phyloP scores from a whole-genome alignment of 768 basidiomycete genomes.

The Cyclocybe aegerita region DNA sequence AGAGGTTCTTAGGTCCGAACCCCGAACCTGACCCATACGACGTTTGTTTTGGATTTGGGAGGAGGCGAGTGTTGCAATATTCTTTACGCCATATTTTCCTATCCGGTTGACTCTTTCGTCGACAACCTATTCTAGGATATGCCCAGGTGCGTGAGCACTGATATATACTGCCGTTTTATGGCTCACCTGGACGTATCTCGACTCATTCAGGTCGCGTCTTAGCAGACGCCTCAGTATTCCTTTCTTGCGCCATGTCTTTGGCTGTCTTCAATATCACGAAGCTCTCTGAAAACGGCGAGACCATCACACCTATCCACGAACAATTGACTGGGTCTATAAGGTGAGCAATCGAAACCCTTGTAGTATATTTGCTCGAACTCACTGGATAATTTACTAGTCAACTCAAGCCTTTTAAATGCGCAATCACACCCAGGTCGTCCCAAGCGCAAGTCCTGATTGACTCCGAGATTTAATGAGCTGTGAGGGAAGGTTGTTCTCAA shows the following conservation, averaged over 20 bases:
- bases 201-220: slow-evolving; percentile 32
- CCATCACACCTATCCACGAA: slow-evolving; percentile 34
- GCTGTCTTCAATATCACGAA: slow-evolving; percentile 40
- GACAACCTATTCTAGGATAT: slow-evolving; percentile 25
- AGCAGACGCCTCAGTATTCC: slow-evolving; percentile 43
- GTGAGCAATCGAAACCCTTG: slow-evolving; percentile 18
- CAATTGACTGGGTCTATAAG: slow-evolving; percentile 48
- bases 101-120: not conserved
- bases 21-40: slow-evolving; percentile 43
- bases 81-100: not conserved
- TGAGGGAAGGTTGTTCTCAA: too few relatives aligned
- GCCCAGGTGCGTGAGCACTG: slow-evolving; percentile 24
- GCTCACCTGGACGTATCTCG: slow-evolving; percentile 6
- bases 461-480: slow-evolving; percentile 18
- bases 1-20: slow-evolving; percentile 42
- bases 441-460: slow-evolving; percentile 38
- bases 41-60: slow-evolving; percentile 54
- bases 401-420: slow-evolving; percentile 39
- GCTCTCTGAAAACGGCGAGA: slow-evolving; percentile 19
- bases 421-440: slow-evolving; percentile 38
- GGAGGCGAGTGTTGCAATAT: slow-evolving; percentile 30
- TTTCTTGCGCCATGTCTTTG: slow-evolving; percentile 39
- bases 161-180: not conserved
- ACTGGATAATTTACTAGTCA: slow-evolving; percentile 26
- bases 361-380: not conserved